Conservation (phyloP, 2,329 filamentous ascomycete species). For the Gyromitra esculenta region DNA sequence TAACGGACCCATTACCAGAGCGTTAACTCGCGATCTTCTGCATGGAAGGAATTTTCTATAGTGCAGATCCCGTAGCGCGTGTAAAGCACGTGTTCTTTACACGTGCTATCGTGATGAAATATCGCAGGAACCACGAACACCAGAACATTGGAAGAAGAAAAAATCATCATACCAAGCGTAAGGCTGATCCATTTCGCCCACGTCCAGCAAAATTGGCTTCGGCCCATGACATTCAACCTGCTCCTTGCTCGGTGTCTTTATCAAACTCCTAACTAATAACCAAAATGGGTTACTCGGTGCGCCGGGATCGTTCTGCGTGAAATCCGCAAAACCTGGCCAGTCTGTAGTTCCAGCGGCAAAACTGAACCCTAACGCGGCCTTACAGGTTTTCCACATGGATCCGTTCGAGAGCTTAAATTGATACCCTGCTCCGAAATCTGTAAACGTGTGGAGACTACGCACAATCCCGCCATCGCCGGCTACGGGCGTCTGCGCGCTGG, state of each 20-base stretch:
- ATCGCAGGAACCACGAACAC: slow-evolving; percentile 15
- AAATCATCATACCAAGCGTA: slow-evolving; percentile 74
- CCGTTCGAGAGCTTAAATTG: slow-evolving; percentile 79
- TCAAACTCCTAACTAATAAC: slow-evolving; percentile 75
- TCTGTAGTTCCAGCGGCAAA: slow-evolving; percentile 94
- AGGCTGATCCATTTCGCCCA: slow-evolving; percentile 79
- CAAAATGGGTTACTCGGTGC: slow-evolving; percentile 83
- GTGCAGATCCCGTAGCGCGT: neutral
- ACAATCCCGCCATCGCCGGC: slow-evolving; percentile 67
- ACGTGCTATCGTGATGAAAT: slow-evolving; percentile 7
- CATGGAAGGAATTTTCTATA: slow-evolving; percentile 28
- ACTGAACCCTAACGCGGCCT: slow-evolving; percentile 87
- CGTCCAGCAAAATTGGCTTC: slow-evolving; percentile 88
- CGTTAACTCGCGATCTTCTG: slow-evolving; percentile 41
- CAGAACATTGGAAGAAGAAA: neutral
- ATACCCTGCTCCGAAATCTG: slow-evolving; percentile 77
- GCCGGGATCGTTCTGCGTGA: slow-evolving; percentile 84
- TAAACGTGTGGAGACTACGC: slow-evolving; percentile 84
- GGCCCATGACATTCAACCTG: slow-evolving; percentile 80
- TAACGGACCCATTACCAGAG: slow-evolving; percentile 31
- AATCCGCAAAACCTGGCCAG: slow-evolving; percentile 90
- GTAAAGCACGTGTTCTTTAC: slow-evolving; percentile 1
- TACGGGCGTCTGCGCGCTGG: slow-evolving; percentile 58
- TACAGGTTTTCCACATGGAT: slow-evolving; percentile 76
- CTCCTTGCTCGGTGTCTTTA: slow-evolving; percentile 74